Conservation (phyloP, 192 early-diverging fungal genomes). For the Rhizoclosmatium sp. region DNA sequence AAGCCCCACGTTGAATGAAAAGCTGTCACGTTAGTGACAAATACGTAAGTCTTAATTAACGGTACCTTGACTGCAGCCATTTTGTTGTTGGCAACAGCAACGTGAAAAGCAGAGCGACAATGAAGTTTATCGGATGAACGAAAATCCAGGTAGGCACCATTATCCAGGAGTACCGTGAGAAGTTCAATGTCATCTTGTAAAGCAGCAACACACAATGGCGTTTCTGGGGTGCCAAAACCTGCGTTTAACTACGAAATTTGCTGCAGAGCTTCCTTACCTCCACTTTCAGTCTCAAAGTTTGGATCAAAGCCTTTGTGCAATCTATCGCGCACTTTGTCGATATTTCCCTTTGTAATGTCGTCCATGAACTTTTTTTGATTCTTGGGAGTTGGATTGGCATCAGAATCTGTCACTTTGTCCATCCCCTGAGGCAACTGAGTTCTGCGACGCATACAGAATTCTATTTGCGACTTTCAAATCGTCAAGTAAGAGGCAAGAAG, state of each 20-base stretch:
- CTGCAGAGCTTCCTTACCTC: constrained; percentile 39
- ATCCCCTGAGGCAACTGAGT: constrained; percentile 19
- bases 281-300: constrained; percentile 57
- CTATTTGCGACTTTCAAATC: constrained; percentile 46
- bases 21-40: constrained; percentile 28
- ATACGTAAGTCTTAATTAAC: background rate
- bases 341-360: constrained; percentile 54
- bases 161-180: constrained; percentile 50
- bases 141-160: constrained; percentile 60
- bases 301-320: constrained; percentile 51
- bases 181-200: constrained; percentile 57
- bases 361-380: constrained; percentile 64
- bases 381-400: constrained; percentile 51
- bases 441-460: constrained; percentile 54
- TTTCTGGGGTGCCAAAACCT: constrained; percentile 41
- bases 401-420: constrained; percentile 33
- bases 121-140: constrained; percentile 49
- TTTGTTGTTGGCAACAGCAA: constrained; percentile 60
- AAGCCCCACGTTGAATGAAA: constrained; percentile 54
- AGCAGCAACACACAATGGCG: constrained; percentile 54
- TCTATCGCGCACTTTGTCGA: constrained; percentile 56
- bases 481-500: background rate
- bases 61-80: constrained; percentile 46
- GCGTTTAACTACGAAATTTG: constrained; percentile 17
- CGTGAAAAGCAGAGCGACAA: constrained; percentile 59